Evolutionary conservation across 2,329 filamentous ascomycete genomes (phyloP).

Genomic region (Pseudocercospora eumusae): DNA sequence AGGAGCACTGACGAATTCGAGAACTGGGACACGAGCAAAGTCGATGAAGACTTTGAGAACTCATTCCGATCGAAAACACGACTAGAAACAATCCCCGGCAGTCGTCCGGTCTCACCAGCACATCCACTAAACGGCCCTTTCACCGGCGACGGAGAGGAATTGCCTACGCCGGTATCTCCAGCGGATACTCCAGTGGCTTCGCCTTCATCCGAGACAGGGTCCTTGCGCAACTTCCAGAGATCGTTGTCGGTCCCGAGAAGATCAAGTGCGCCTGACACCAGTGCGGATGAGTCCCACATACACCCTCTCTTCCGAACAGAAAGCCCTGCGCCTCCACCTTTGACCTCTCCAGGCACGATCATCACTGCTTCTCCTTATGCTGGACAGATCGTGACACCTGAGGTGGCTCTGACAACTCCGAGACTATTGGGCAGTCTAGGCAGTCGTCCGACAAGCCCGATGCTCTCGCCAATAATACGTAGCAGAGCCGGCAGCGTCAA

Average conservation of each 20-base stretch:
- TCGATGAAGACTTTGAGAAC: slow-evolving; percentile 63
- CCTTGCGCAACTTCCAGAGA: slow-evolving; percentile 18
- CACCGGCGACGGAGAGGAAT: slow-evolving; percentile 22
- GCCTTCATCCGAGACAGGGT: slow-evolving; percentile 19
- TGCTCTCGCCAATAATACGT: slow-evolving; percentile 12
- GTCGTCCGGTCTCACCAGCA: slow-evolving; percentile 65
- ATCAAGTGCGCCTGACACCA: slow-evolving; percentile 22
- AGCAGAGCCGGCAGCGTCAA: slow-evolving; percentile 29
- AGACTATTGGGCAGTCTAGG: slow-evolving; percentile 30
- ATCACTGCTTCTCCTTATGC: slow-evolving; percentile 70
- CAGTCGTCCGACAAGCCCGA: slow-evolving; percentile 25
- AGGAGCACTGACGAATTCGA: slow-evolving; percentile 64
- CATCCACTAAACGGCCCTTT: slow-evolving; percentile 58
- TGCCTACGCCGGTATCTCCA: slow-evolving; percentile 25
- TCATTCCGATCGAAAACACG: slow-evolving; percentile 54
- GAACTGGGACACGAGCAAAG: slow-evolving; percentile 71
- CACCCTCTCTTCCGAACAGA: slow-evolving; percentile 77
- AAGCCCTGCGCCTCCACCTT: slow-evolving; percentile 64
- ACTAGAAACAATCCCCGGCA: slow-evolving; percentile 71
- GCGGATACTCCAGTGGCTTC: slow-evolving; percentile 16
- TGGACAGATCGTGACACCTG: slow-evolving; percentile 58
- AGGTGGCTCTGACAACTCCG: slow-evolving; percentile 29
- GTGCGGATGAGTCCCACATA: slow-evolving; percentile 64
- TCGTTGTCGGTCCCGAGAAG: slow-evolving; percentile 14
- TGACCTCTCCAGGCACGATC: slow-evolving; percentile 67